phyloP scores from a whole-genome alignment of 1,284 basidiomycete genomes.

The Blastosporella zonata region DNA sequence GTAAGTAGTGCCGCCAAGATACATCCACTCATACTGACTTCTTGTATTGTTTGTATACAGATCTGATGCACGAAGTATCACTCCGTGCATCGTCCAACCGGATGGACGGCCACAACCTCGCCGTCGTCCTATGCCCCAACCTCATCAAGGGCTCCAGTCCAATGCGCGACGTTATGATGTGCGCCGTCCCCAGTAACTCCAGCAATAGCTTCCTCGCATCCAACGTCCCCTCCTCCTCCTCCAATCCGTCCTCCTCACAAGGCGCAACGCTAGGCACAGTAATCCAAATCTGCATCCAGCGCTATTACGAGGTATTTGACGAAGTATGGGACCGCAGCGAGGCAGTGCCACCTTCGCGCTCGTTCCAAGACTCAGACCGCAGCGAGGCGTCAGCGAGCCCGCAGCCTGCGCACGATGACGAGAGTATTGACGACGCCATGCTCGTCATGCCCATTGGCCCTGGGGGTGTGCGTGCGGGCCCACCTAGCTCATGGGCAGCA shows the following conservation, averaged over 20 bases:
- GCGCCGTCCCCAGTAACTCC: conserved; percentile 51
- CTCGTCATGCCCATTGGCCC: conserved; percentile 72
- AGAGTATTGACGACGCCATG: conserved; percentile 71
- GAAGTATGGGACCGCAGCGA: conserved; percentile 68
- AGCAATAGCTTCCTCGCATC: conserved; percentile 23
- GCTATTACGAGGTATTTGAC: conserved; percentile 84
- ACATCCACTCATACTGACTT: conserved; percentile 1
- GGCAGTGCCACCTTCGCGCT: conserved; percentile 38
- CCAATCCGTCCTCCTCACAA: conserved; percentile 16
- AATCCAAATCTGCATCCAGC: conserved; percentile 74
- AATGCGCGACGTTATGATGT: conserved; percentile 70
- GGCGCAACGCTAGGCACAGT: conserved; percentile 67
- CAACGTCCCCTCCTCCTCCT: conserved; percentile 23
- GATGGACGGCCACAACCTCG: conserved; percentile 83
- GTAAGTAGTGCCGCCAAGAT: conserved; percentile 42
- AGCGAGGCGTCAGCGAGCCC: conserved; percentile 23
- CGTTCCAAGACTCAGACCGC: conserved; percentile 15
- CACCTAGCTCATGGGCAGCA: conserved; percentile 36
- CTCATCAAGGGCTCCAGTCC: conserved; percentile 69
- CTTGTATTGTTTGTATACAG: too few species aligned
- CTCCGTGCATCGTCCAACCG: conserved; percentile 60
- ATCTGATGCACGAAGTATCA: conserved; percentile 76
- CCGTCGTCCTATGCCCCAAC: conserved; percentile 77
- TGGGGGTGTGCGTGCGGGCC: conserved; percentile 21
- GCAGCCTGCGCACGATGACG: conserved; percentile 43